Base-by-base conservation (phyloP, 2,329 filamentous ascomycete species). In the Cladosporium halotolerans region DNA sequence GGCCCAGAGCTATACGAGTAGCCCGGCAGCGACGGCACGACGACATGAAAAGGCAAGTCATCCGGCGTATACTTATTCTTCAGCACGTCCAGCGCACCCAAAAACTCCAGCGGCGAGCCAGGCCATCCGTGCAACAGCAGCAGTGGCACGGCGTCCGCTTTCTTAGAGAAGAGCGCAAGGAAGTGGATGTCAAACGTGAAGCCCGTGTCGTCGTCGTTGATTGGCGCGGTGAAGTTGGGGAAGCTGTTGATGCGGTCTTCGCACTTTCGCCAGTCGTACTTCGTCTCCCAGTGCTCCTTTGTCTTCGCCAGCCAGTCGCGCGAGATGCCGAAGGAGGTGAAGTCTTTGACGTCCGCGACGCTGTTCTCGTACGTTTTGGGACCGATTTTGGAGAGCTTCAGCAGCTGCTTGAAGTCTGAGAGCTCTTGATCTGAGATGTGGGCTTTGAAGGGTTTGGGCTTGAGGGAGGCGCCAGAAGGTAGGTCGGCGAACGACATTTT, bases 41-140 rank as follows among this genome's bases (percentile, higher is more conserved):
- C 72, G 41, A 83, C 64, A 58, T 83, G 79, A 60, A 79, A 83
- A 0, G 80, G 80, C 13, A 83, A 66, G 0, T 67, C 70, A 0
- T 74, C 66, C 0, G 78, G 71, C 0, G 72, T 72, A 60, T 82
- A 81, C 50, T 75, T 76, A 2, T 69, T 60, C 23, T 63, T 63
- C 1, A 83, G 63, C 3, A 77, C 40, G 1, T 72, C 62, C 50
- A 84, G 62, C 7, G 81, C 67, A 1, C 73, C 73, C 2, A 83
- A 60, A 58, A 83, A 83, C 56, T 84, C 81, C 0, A 78, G 62
- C 55, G 81, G 78, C 1, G 70, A 61, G 16, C 70, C 71, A 1
- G 79, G 79, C 78, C 78, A 82, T 43, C 80, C 80, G 56, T 82
- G 79, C n/a, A 78, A 61, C 9, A 80, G 68, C 2, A 74, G 58